phyloP scores from a whole-genome alignment of 78 protist genomes.

The Goniomonas avonlea region DNA sequence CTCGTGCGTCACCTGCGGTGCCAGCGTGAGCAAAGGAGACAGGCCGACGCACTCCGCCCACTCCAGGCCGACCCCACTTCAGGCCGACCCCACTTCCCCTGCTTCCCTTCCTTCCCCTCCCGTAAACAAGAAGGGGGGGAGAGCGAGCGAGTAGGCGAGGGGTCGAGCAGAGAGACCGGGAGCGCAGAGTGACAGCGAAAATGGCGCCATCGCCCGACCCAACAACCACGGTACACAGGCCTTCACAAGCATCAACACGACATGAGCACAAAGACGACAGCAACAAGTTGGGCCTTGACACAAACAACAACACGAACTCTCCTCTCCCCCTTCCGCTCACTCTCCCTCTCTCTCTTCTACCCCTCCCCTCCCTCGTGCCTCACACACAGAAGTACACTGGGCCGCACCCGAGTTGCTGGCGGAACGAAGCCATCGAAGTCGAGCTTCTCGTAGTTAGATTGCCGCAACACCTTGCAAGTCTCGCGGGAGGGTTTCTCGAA shows the following conservation, averaged over 20 bases:
- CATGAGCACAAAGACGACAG: too few relatives aligned
- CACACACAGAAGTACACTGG: too few relatives aligned
- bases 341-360: neutral
- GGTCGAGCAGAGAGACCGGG: neutral
- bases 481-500: constrained; percentile 71
- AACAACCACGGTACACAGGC: too few relatives aligned
- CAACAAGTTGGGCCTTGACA: too few relatives aligned
- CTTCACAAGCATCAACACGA: too few relatives aligned
- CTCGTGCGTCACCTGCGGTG: constrained; percentile 70
- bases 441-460: constrained; percentile 73
- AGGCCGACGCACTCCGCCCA: too few relatives aligned
- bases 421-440: constrained; percentile 94
- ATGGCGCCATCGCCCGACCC: too few relatives aligned
- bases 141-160: neutral
- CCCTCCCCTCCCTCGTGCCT: neutral
- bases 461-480: constrained; percentile 4
- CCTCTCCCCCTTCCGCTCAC: neutral
- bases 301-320: too few relatives aligned
- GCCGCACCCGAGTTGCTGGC: constrained; percentile 76
- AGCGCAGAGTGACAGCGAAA: neutral
- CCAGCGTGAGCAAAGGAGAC: too few relatives aligned
- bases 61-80: too few relatives aligned
- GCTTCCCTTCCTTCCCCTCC: too few relatives aligned
- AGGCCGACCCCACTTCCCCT: too few relatives aligned
- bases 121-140: neutral